Conservation (phyloP, 495 filamentous ascomycete species). For the Penicillium psychrofluorescens region DNA sequence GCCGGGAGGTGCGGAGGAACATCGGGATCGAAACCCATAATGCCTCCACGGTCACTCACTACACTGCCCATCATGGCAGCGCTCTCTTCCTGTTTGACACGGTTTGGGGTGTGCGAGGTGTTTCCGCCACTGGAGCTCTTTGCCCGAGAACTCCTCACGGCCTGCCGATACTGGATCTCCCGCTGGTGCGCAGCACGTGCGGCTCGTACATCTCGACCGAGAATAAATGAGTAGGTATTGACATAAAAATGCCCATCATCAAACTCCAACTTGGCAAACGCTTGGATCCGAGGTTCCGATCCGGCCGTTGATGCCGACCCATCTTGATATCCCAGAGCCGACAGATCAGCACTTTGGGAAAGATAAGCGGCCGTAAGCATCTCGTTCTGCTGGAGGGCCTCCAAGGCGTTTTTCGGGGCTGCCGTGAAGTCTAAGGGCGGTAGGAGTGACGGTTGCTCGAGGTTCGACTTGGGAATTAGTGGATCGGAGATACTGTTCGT, state of each 20-base stretch:
- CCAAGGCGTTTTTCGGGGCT: conserved; percentile 28
- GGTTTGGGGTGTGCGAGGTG: conserved; percentile 37
- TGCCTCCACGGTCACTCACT: conserved; percentile 53
- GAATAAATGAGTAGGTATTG: conserved; percentile 57
- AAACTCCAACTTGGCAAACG: conserved; percentile 65
- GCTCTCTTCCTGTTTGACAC: conserved; percentile 40
- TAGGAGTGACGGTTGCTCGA: conserved; percentile 34
- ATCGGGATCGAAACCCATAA: conserved; percentile 49
- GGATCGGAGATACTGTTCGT: conserved; percentile 29
- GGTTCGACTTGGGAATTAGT: conserved; percentile 21
- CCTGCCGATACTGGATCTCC: conserved; percentile 37
- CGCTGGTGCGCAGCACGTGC: conserved; percentile 43
- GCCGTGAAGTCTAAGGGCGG: conserved; percentile 30
- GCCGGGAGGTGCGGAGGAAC: conserved; percentile 33
- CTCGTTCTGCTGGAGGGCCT: conserved; percentile 36
- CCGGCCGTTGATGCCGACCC: conserved; percentile 29
- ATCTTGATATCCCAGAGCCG: conserved; percentile 36
- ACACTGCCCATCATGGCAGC: conserved; percentile 41
- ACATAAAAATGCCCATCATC: conserved; percentile 67
- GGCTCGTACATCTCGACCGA: conserved; percentile 58
- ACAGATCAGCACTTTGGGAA: conserved; percentile 31
- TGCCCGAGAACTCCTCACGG: conserved; percentile 31
- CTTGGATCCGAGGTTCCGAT: conserved; percentile 46
- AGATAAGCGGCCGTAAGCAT: conserved; percentile 35
- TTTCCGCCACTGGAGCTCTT: conserved; percentile 43